phyloP scores from a whole-genome alignment of 2,329 filamentous ascomycete genomes.

The Scedosporium aurantiacum region DNA sequence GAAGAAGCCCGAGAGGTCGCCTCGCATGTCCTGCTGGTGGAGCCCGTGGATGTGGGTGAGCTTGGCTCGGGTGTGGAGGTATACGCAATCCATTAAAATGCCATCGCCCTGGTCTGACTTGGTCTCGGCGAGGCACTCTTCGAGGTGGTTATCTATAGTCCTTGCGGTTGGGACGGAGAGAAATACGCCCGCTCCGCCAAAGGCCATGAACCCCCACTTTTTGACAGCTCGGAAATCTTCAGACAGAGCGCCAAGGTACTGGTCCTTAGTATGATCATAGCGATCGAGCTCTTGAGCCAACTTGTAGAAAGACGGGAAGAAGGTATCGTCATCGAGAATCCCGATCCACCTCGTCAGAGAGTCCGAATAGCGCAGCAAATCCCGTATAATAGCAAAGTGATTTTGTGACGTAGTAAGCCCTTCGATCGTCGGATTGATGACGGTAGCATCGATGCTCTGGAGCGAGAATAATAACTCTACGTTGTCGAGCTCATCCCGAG shows the following conservation, averaged over 20 bases:
- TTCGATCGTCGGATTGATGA: conserved; percentile 22
- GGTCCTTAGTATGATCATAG: conserved; percentile 35
- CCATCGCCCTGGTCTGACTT: conserved; percentile 35
- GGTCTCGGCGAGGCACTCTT: conserved; percentile 29
- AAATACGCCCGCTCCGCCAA: conserved; percentile 50
- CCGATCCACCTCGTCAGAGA: conserved; percentile 41
- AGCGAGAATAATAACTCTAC: conserved; percentile 18
- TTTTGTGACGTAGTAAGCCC: conserved; percentile 36
- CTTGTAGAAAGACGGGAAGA: conserved; percentile 44
- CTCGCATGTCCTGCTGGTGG: conserved; percentile 45
- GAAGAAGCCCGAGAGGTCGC: conserved; percentile 48
- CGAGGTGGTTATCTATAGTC: conserved; percentile 34
- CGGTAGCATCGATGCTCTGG: conserved; percentile 22
- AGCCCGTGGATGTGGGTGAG: conserved; percentile 45
- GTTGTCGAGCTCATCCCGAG: conserved; percentile 17
- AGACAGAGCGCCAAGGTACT: conserved; percentile 46
- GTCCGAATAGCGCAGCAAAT: conserved; percentile 32
- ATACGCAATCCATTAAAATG: conserved; percentile 46
- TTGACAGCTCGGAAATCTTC: conserved; percentile 42
- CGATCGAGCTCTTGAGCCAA: conserved; percentile 34
- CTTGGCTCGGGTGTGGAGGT: conserved; percentile 38
- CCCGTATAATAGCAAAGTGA: conserved; percentile 44
- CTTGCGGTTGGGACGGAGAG: conserved; percentile 40
- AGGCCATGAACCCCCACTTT: conserved; percentile 47
- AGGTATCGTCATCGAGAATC: conserved; percentile 53